phyloP scores from a whole-genome alignment of 75 land plant genomes.

The Picea glauca region DNA sequence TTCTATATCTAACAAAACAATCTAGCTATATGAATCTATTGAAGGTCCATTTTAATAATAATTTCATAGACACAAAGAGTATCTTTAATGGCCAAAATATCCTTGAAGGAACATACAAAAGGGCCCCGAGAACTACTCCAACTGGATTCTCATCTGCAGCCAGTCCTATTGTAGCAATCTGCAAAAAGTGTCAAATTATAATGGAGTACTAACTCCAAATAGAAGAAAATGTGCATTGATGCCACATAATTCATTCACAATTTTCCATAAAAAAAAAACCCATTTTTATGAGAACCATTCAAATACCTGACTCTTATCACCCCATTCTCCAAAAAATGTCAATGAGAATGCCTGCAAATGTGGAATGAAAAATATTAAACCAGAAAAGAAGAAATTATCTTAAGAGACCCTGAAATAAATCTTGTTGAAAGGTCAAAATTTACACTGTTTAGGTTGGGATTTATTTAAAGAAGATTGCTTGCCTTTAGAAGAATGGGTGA shows the following conservation, averaged over 20 bases:
- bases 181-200: slow-evolving; percentile 7
- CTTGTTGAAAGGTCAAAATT: neutral
- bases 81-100: neutral
- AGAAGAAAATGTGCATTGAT: neutral
- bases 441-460: neutral
- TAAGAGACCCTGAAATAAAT: neutral
- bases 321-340: slow-evolving; percentile 97
- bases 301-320: slow-evolving; percentile 95
- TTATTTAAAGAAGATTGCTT: slow-evolving; percentile 2
- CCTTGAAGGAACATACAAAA: slow-evolving; percentile 53
- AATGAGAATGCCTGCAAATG: slow-evolving; percentile 78
- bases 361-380: neutral
- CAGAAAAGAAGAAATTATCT: neutral
- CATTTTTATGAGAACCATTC: neutral
- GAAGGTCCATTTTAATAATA: neutral
- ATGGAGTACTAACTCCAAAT: neutral
- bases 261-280: neutral
- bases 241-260: neutral
- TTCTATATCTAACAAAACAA: neutral
- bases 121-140: slow-evolving; percentile 93
- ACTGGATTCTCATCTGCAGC: slow-evolving; percentile 91
- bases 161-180: slow-evolving; percentile 95
- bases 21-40: slow-evolving; percentile 7
- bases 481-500: slow-evolving; percentile 79
- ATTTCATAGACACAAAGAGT: neutral